Evolutionary conservation across 768 basidiomycete species (phyloP), one percentile per base, ranked within the genome.

Genomic region (Mrakia hoshinonis): DNA sequence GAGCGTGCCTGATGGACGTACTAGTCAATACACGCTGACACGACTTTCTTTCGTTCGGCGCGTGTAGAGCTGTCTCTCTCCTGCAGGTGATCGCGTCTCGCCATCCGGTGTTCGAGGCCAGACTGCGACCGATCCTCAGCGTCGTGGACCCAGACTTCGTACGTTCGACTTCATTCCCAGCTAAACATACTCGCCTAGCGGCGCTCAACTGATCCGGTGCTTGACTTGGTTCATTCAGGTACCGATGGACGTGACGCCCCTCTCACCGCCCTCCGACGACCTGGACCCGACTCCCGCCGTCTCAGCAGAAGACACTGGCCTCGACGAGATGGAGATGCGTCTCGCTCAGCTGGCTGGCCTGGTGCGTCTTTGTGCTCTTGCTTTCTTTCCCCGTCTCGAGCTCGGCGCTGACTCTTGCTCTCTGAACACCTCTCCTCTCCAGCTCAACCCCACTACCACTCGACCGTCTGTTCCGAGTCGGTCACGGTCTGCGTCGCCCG

Each of bases 321-420:
- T 68, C 15, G 67, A 58, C 67, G 67, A 68, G 39, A 68, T 68
- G 67, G 67, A 68, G 22, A 26, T 38, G 12, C 52, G 67, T n/a
- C 67, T 68, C 26, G 43, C 29, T 38, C 52, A 68, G 26, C 43
- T 68, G 0, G 46, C 54, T 7, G 22, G 43, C 12, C n/a, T 68
- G 4, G 67, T 68, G 6, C 29, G 55, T 61, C 66, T 31, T 54
- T 1, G 13, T 36, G n/a, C n/a, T n/a, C n/a, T n/a, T n/a, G n/a
- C n/a, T n/a, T n/a, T n/a, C 55, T n/a, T 38, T 36, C 36, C 54
- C 22, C 54, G 31, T 31, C 13, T 34, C 54, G 13, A 10, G 4
- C 63, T 31, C 34, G 6, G 49, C 54, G 2, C 20, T n/a, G n/a
- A n/a, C 29, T n/a, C 20, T 15, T 7, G 29, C 26, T 55, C 52